Conservation (phyloP, 23 red algal genomes). For the Agarophyton chilense region DNA sequence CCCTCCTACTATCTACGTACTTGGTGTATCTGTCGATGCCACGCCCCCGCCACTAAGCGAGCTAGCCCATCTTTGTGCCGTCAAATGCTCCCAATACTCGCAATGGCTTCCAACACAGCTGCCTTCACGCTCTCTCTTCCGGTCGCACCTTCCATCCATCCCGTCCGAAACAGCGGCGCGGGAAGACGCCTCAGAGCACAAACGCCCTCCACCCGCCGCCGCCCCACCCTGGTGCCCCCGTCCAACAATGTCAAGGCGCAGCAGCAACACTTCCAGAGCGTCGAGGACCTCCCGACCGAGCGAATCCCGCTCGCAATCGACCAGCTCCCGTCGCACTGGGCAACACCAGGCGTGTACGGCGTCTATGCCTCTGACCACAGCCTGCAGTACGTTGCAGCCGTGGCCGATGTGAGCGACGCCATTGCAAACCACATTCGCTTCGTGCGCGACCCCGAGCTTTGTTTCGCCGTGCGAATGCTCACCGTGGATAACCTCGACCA, state of each 20-base stretch:
- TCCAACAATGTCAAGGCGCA: not conserved
- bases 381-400: slow-evolving; percentile 69
- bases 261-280: not conserved
- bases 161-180: not conserved
- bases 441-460: not conserved
- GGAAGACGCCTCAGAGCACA: not conserved
- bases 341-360: slow-evolving; percentile 51
- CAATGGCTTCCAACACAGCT: not conserved
- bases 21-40: no score
- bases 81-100: not conserved
- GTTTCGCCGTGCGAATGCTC: slow-evolving; percentile 49
- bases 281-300: slow-evolving; percentile 49
- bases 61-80: no score
- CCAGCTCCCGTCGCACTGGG: slow-evolving; percentile 43
- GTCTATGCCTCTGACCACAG: slow-evolving; percentile 7
- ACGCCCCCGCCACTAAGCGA: no score
- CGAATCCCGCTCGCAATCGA: not conserved
- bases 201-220: not conserved
- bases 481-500: slow-evolving; percentile 29
- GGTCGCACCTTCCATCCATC: not conserved
- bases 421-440: slow-evolving; percentile 40
- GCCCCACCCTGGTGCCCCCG: not conserved
- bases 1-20: no score
- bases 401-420: slow-evolving; percentile 41
- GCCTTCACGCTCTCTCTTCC: not conserved